Base-by-base conservation (phyloP, 192 early-diverging fungal species). In the Phycomyces nitens region DNA sequence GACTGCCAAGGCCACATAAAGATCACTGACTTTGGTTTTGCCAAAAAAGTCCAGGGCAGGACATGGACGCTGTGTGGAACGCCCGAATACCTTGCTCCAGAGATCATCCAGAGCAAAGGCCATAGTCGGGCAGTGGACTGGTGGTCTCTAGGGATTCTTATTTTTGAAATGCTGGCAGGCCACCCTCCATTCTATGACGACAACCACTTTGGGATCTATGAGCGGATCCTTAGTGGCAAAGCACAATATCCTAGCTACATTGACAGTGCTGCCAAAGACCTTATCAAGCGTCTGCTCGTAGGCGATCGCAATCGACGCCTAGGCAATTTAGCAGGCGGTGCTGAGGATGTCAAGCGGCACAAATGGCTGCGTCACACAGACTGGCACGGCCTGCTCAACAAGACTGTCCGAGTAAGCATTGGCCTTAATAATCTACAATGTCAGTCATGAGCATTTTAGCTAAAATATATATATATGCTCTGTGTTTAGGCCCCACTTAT, bases 21-120 rank as follows among this genome's bases (percentile, higher is more conserved):
- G 69, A 86, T 94, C 59, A 87, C 91, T 3, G 91, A 94, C 78
- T 94, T 94, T 81, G 92, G 91, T 12, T 93, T 94, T 79, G 90
- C 91, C 29, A 94, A 94, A 76, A 84, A 84, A 39, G 52, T 69
- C 22, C 14, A 34, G 3, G 66, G 60, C 29, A 26, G 92, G 80
- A 94, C 92, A 21, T 94, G 91, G 91, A 94, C 92, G 42, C 71
- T 94, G 56, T 94, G 92, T 21, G 92, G 92, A 5, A 94, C 92
- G 27, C 90, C 89, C 40, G 92, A 93, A 74, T 94, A 94, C 70
- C 77, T 94, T 22, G 92, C 92, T 20, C 92, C 92, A 18, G 86
- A 84, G 74, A 93, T 94, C 55, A 93, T 94, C 65, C 87, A 91
- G 72, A 83, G 83, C 60, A 90, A 89, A 72, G 90, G 90, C 22